These are phyloP conservation scores for Vitrella brassicaformis DNA, from an alignment of 73 alveolate genomes.

Conservation along the genomic window DNA sequence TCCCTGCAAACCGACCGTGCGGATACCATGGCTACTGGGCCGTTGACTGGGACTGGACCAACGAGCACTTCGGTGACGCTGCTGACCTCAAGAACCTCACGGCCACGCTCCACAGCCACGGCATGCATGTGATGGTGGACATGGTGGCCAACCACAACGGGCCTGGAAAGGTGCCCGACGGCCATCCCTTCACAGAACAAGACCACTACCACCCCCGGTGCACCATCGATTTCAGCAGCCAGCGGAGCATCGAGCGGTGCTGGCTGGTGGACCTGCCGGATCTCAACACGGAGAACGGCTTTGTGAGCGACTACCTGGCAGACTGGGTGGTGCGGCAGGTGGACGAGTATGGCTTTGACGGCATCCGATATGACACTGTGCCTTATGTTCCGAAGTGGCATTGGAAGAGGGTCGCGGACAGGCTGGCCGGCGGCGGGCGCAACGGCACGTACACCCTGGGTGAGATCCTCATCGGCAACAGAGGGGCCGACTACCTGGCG, in stretches of 20 bases:
- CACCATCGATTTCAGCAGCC: slow-evolving; percentile 47
- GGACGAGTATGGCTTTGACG: slow-evolving; percentile 67
- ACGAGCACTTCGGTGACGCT: slow-evolving; percentile 70
- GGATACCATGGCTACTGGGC: slow-evolving; percentile 84
- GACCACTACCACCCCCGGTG: slow-evolving; percentile 73
- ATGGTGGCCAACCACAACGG: slow-evolving; percentile 89
- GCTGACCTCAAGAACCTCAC: slow-evolving; percentile 54
- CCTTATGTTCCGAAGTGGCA: slow-evolving; percentile 63
- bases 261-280: slow-evolving; percentile 81
- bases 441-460: too few relatives aligned
- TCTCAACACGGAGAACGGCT: slow-evolving; percentile 57
- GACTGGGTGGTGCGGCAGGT: slow-evolving; percentile 61
- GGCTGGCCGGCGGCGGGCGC: too few relatives aligned
- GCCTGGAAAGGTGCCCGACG: slow-evolving; percentile 42
- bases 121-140: slow-evolving; percentile 81
- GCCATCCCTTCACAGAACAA: slow-evolving; percentile 65
- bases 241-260: slow-evolving; percentile 63
- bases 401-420: too few relatives aligned
- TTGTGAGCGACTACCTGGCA: slow-evolving; percentile 52
- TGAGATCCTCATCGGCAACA: too few relatives aligned
- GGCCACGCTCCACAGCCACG: slow-evolving; percentile 62
- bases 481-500: slow-evolving; percentile 54
- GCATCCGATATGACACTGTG: slow-evolving; percentile 80
- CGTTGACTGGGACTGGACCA: slow-evolving; percentile 50
- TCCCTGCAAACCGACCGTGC: slow-evolving; percentile 54